Base-by-base conservation (phyloP, 495 filamentous ascomycete species). In the Aspergillus nanangensis region DNA sequence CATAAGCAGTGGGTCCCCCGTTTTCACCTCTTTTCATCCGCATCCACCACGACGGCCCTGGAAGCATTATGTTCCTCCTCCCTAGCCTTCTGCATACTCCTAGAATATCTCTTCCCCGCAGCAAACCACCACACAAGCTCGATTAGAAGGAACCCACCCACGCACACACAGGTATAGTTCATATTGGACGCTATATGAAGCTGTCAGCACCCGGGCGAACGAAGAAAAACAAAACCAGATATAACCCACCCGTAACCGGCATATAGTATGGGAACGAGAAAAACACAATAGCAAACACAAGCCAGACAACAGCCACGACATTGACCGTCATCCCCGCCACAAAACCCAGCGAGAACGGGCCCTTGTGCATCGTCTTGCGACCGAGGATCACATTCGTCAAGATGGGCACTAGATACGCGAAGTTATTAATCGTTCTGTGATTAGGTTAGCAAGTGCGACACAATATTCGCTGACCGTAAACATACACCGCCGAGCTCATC, bases 181-280 rank as follows among this genome's bases (percentile, higher is more conserved):
- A 88, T 87, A n/a, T 74, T 76, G 8, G 68, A 63, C 5, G 61
- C 72, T 33, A 62, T 61, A 19, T 2, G 24, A 43, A 8, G 18
- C n/a, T 20, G 7, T 21, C 8, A 24, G 33, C 29, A 17, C 37
- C 5, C 13, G 20, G 13, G 3, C 27, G 4, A 38, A 17, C 19
- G 20, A 1, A 21, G 4, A 39, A 22, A 19, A 22, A 21, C 24
- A 45, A 40, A 20, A 19, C 11, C 10, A 9, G 23, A 36, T 4
- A 17, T 24, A 41, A 57, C 60, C 34, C 43, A 65, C 58, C 46
- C 4, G 53, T 61, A 2, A 70, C 77, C 1, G 82, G 81, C 59
- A 78, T 61, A 20, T 62, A 61, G 45, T 74, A 85, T 1, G 81
- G 86, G 58, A 90, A 89, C 47, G 83, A 88, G 62, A 84, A 91